Percentiles rank a stretch among this genome's conserved stretches.
These are phyloP conservation scores for Lepidium aucheri DNA, from an alignment of 345 rosid genomes.

Conservation along the genomic window DNA sequence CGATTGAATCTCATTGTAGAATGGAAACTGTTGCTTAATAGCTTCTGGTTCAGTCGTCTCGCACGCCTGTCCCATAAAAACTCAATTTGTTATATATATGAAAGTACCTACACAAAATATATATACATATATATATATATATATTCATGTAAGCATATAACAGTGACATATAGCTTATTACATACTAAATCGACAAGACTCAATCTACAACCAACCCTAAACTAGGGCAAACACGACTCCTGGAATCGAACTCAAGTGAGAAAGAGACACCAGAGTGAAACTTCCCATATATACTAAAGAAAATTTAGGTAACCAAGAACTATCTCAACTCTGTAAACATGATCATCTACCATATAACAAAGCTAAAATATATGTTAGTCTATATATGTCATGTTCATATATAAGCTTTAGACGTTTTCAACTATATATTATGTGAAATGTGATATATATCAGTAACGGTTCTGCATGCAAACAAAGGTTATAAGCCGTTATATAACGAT, in stretches of 20 bases:
- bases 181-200: too few species aligned
- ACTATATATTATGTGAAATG: background rate
- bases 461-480: background rate
- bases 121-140: too few species aligned
- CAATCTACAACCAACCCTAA: too few species aligned
- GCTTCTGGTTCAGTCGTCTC: constrained; percentile 74
- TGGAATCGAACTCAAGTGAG: too few species aligned
- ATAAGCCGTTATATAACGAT: constrained; percentile 18
- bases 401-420: background rate
- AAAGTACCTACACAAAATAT: background rate
- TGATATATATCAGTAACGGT: background rate
- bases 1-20: constrained; percentile 64
- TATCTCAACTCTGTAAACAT: background rate
- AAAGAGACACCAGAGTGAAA: too few species aligned
- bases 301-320: too few species aligned
- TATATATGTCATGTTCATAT: background rate
- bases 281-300: too few species aligned
- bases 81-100: background rate
- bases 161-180: background rate
- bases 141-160: background rate
- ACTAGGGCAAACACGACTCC: too few species aligned
- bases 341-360: background rate
- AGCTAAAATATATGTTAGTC: background rate
- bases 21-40: constrained; percentile 73
- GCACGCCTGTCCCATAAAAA: constrained; percentile 45